Evolutionary conservation across 345 rosid genomes (phyloP).

Genomic region (Corchorus olitorius): DNA sequence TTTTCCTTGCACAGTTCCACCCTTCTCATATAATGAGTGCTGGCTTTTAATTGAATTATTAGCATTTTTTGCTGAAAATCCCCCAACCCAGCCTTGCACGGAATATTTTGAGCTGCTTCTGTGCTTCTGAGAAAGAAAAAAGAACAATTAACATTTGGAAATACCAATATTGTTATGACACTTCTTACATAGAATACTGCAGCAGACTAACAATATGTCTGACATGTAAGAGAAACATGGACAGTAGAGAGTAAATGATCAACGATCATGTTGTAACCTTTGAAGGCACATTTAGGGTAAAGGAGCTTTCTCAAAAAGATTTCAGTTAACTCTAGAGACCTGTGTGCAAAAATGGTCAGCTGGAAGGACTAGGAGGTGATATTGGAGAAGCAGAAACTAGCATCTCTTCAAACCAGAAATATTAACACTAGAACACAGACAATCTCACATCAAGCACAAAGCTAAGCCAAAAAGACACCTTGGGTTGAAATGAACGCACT

Average conservation of each 20-base stretch:
- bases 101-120: constrained; percentile 54
- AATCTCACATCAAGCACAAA: neutral
- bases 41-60: constrained; percentile 32
- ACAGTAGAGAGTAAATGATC: neutral
- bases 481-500: neutral
- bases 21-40: constrained; percentile 29
- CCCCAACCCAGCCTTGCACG: constrained; percentile 48
- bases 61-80: constrained; percentile 46
- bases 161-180: neutral
- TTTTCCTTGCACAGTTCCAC: constrained; percentile 34
- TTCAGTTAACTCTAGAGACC: neutral
- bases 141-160: neutral
- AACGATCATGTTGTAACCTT: neutral
- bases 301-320: neutral
- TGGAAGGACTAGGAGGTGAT: neutral
- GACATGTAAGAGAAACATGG: neutral
- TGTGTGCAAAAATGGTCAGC: neutral
- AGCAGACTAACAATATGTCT: neutral
- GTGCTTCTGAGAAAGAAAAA: constrained; percentile 44
- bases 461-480: neutral
- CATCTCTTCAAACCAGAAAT: neutral
- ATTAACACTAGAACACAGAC: neutral
- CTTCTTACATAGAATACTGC: too few species aligned
- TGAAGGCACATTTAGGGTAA: neutral
- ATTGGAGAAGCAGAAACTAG: neutral